Percentiles rank a stretch among this genome's conserved stretches.
Evolutionary conservation across 176 grass and related monocot genomes (phyloP).

Genomic region (Bolboschoenus planiculmis): DNA sequence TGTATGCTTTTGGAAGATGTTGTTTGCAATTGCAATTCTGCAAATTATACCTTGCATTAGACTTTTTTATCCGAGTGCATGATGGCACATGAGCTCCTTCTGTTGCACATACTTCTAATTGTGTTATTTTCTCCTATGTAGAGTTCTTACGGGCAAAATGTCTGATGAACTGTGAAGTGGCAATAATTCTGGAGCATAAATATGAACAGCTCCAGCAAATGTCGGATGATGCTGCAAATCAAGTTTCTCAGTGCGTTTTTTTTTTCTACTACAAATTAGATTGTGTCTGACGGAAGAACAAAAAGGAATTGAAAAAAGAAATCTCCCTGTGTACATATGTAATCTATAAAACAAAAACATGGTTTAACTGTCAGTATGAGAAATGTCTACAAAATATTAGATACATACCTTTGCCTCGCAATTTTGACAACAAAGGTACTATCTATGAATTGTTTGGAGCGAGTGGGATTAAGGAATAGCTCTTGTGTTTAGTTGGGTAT

Average conservation of each 20-base stretch:
- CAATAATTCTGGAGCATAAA: slow-evolving; percentile 83
- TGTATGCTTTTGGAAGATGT: background rate
- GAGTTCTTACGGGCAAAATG: slow-evolving; percentile 94
- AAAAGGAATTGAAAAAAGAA: background rate
- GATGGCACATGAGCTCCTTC: background rate
- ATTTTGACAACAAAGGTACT: background rate
- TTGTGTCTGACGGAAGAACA: background rate
- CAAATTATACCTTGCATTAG: background rate
- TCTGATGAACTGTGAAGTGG: slow-evolving; percentile 96
- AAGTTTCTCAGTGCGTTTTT: slow-evolving; percentile 42
- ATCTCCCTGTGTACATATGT: background rate
- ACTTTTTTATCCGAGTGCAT: background rate
- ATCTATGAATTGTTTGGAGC: background rate
- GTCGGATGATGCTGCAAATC: slow-evolving; percentile 56
- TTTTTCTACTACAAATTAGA: background rate
- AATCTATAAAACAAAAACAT: background rate
- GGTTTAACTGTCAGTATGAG: background rate
- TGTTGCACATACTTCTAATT: background rate
- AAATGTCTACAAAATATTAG: background rate
- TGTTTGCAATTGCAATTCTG: background rate
- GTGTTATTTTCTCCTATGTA: slow-evolving; percentile 6
- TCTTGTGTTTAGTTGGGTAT: background rate
- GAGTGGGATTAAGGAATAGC: background rate
- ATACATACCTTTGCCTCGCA: background rate
- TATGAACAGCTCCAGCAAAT: slow-evolving; percentile 94